A percentile compares a stretch with the other conserved stretches of the same genome.
Evolutionary conservation across 1,284 basidiomycete species (phyloP).

Genomic region (Gomphus bonarii): DNA sequence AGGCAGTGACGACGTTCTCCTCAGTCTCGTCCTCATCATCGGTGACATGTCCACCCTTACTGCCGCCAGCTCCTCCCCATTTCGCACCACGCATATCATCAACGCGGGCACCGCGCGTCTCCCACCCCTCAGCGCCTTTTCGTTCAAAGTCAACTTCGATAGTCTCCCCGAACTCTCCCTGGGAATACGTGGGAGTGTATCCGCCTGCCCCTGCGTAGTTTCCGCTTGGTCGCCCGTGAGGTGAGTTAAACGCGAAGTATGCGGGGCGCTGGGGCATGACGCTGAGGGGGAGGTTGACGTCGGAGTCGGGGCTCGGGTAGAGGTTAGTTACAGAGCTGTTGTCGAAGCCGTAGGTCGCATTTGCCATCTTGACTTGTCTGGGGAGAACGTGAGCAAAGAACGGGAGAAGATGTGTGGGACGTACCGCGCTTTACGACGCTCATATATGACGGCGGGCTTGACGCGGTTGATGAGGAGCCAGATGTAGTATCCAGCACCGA

Average conservation of each 20-base stretch:
- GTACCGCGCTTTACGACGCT: conserved; percentile 57
- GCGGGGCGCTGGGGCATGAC: background rate
- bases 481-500: conserved; percentile 79
- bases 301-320: background rate
- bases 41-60: background rate
- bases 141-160: background rate
- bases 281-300: conserved; percentile 4
- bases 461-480: conserved; percentile 64
- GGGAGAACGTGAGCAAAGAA: background rate
- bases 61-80: background rate
- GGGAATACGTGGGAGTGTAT: background rate
- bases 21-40: background rate
- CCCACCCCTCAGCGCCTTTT: conserved; percentile 6
- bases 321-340: background rate
- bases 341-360: background rate
- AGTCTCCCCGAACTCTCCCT: conserved; percentile 1
- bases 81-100: background rate
- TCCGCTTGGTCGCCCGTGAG: background rate
- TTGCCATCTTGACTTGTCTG: background rate
- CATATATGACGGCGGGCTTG: conserved; percentile 66
- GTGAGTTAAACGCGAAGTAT: background rate
- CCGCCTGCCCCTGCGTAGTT: conserved; percentile 1
- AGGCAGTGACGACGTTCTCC: background rate
- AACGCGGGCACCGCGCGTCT: background rate
- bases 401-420: conserved; percentile 16